phyloP scores from a whole-genome alignment of 2,329 filamentous ascomycete genomes.

The Penicillium sp. region DNA sequence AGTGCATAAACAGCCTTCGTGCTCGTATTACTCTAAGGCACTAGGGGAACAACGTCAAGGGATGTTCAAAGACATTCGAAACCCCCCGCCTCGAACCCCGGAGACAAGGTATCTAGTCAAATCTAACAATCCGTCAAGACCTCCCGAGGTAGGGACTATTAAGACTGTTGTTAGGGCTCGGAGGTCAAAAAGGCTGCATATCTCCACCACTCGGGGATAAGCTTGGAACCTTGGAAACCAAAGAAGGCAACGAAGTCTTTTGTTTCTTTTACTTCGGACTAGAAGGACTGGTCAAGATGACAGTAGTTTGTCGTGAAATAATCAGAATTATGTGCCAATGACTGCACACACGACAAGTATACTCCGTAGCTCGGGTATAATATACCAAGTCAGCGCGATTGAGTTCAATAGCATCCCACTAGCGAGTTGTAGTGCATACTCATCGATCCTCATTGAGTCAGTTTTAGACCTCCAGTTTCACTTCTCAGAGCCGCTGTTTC shows the following conservation, averaged over 20 bases:
- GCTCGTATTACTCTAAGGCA: neutral
- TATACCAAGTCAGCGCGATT: neutral
- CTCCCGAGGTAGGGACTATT: no score
- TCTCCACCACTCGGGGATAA: neutral
- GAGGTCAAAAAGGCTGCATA: neutral
- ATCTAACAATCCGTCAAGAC: no score
- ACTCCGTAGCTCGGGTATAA: neutral
- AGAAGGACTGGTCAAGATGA: no score
- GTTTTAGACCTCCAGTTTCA: conserved; percentile 1
- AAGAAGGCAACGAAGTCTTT: no score
- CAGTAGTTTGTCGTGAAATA: neutral
- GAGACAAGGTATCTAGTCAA: no score
- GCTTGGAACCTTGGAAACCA: no score
- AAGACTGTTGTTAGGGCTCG: no score
- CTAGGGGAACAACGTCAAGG: neutral
- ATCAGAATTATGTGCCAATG: neutral
- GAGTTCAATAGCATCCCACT: neutral
- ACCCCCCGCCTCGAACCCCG: no score
- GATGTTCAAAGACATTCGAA: neutral
- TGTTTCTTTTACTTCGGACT: no score
- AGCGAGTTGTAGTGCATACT: neutral
- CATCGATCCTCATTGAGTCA: neutral
- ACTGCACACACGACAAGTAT: no score
- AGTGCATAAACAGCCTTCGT: neutral
- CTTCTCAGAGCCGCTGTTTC: conserved; percentile 11